Conservation (phyloP, 2,329 filamentous ascomycete species). For the Arthrinium phaeospermum region DNA sequence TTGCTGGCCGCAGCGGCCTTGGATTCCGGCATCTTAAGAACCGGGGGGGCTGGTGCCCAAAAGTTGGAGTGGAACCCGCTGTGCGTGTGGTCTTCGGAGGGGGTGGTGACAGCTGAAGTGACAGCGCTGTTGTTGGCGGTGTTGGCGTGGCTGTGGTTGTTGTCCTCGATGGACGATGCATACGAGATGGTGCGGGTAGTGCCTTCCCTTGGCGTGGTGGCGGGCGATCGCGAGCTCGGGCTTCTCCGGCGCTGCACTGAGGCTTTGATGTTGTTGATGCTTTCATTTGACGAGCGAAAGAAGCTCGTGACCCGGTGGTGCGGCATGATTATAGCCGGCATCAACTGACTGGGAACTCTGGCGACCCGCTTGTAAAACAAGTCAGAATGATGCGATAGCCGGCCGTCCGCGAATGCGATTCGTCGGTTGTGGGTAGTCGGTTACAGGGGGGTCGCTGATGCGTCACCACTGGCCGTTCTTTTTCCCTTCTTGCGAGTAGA, state of each 20-base stretch:
- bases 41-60: slow-evolving; percentile 29
- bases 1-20: background rate
- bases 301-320: slow-evolving; percentile 64
- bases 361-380: slow-evolving; percentile 1
- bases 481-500: background rate
- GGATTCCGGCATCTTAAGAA: slow-evolving; percentile 44
- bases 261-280: slow-evolving; percentile 56
- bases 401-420: background rate
- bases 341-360: slow-evolving; percentile 10
- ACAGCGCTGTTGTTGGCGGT: background rate
- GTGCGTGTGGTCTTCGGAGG: slow-evolving; percentile 34
- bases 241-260: slow-evolving; percentile 39
- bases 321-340: slow-evolving; percentile 52
- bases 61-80: slow-evolving; percentile 28
- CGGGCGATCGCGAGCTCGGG: slow-evolving; percentile 34
- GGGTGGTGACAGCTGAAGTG: background rate
- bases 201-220: slow-evolving; percentile 36
- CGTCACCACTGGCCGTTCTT: slow-evolving; percentile 8
- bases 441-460: slow-evolving; percentile 11
- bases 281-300: slow-evolving; percentile 61
- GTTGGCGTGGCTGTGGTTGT: slow-evolving; percentile 16
- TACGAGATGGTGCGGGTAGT: slow-evolving; percentile 44
- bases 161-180: slow-evolving; percentile 44
- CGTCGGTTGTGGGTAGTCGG: background rate
- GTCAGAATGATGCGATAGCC: slow-evolving; percentile 10